phyloP scores from a whole-genome alignment of 1,139 yeast genomes.

The Insectozyma bohioensis region DNA sequence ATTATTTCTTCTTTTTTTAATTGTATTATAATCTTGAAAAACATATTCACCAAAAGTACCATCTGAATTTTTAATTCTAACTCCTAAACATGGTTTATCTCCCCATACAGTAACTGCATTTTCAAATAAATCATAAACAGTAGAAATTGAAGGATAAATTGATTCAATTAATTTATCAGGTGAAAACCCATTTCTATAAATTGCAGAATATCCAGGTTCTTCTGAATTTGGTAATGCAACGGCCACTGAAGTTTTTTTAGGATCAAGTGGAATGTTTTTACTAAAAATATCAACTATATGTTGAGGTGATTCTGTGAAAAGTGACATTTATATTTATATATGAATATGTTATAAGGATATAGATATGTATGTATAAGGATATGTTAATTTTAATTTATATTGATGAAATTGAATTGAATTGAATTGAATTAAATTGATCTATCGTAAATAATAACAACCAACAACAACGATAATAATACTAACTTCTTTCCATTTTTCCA shows the following conservation, averaged over 20 bases:
- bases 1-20: conserved; percentile 41
- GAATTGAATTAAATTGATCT: too few species aligned
- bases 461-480: neutral
- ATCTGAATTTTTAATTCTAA: conserved; percentile 38
- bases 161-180: conserved; percentile 38
- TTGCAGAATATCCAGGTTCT: conserved; percentile 49
- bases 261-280: conserved; percentile 12
- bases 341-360: conserved; percentile 12
- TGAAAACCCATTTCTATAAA: conserved; percentile 49
- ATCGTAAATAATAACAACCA: too few species aligned
- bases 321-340: too few species aligned
- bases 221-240: conserved; percentile 47
- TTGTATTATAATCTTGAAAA: conserved; percentile 46
- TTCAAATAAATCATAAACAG: conserved; percentile 51
- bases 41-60: conserved; percentile 47
- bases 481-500: neutral
- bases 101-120: conserved; percentile 36
- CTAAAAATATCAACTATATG: conserved; percentile 10
- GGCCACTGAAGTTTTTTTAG: conserved; percentile 10
- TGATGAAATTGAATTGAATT: too few species aligned
- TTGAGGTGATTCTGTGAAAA: conserved; percentile 13
- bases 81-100: conserved; percentile 50
- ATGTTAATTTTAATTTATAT: too few species aligned
- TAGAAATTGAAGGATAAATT: conserved; percentile 51
- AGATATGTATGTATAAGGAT: neutral